A percentile compares a stretch with the other conserved stretches of the same genome.
phyloP scores from a whole-genome alignment of 176 grass and related monocot species.

The Olyra latifolia region DNA sequence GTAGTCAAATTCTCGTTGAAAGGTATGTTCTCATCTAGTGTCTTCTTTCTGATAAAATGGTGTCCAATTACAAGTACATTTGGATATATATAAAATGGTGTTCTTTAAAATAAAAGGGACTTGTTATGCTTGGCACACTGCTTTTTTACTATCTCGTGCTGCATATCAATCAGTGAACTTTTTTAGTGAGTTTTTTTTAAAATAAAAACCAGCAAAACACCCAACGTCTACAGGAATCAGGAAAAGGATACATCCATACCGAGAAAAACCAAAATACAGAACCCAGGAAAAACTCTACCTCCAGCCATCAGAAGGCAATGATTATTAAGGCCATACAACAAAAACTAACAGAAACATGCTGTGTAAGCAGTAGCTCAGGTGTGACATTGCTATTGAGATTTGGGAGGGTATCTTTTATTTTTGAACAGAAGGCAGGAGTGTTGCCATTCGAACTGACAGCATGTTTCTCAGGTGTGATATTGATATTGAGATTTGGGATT shows the following conservation, averaged over 20 bases:
- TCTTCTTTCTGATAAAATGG: constrained; percentile 29
- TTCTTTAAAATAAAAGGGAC: background rate
- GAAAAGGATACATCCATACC: background rate
- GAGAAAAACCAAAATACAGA: constrained; percentile 1
- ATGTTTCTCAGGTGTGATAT: too few relatives aligned
- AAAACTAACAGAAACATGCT: background rate
- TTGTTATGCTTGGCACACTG: background rate
- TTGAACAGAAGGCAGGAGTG: too few relatives aligned
- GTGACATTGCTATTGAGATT: constrained; percentile 4
- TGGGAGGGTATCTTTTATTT: constrained; percentile 13
- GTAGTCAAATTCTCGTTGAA: constrained; percentile 18
- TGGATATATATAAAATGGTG: background rate
- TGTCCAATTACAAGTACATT: background rate
- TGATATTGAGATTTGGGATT: too few relatives aligned
- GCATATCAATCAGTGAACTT: background rate
- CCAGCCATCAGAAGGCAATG: background rate
- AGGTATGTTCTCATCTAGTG: background rate
- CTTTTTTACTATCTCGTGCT: background rate
- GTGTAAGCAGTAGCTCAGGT: background rate
- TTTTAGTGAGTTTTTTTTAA: background rate
- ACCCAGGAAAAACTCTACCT: background rate
- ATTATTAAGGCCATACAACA: background rate
- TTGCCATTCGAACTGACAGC: too few relatives aligned
- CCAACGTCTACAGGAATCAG: background rate
- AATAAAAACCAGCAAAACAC: background rate